Conservation (phyloP, 176 grass and related monocot species). For the Aegilops bicornis region DNA sequence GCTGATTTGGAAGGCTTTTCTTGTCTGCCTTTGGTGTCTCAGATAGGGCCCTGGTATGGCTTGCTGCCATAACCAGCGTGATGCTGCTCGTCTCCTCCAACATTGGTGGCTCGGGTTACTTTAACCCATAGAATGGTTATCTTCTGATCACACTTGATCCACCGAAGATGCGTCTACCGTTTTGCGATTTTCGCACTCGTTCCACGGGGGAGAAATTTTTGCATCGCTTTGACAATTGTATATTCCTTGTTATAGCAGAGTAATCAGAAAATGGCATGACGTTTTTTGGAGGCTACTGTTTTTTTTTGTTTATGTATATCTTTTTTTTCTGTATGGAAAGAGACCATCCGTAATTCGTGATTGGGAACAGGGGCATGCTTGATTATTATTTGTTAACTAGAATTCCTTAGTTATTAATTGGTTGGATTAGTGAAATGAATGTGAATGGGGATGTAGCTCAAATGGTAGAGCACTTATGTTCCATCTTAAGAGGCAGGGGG, state of each 20-base stretch:
- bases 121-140: conserved; percentile 65
- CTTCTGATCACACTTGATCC: not conserved
- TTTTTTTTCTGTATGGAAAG: too few relatives aligned
- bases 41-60: conserved; percentile 75
- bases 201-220: not conserved
- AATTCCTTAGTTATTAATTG: not conserved
- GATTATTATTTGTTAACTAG: not conserved
- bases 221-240: not conserved
- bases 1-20: not conserved
- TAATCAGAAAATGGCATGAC: not conserved
- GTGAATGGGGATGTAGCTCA: conserved; percentile 77
- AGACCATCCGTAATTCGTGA: not conserved
- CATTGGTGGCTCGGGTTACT: conserved; percentile 70
- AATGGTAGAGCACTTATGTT: conserved; percentile 91
- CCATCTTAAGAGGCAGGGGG: conserved; percentile 13
- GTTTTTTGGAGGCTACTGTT: not conserved
- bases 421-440: not conserved
- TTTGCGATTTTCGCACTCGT: not conserved
- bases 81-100: conserved; percentile 65
- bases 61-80: conserved; percentile 68
- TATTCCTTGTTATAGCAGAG: conserved; percentile 6
- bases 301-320: too few relatives aligned
- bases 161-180: not conserved
- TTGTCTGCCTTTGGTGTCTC: conserved; percentile 12
- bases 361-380: too few relatives aligned